Conservation (phyloP, 2,329 filamentous ascomycete genomes). For the Mollisiaceae sp. region DNA sequence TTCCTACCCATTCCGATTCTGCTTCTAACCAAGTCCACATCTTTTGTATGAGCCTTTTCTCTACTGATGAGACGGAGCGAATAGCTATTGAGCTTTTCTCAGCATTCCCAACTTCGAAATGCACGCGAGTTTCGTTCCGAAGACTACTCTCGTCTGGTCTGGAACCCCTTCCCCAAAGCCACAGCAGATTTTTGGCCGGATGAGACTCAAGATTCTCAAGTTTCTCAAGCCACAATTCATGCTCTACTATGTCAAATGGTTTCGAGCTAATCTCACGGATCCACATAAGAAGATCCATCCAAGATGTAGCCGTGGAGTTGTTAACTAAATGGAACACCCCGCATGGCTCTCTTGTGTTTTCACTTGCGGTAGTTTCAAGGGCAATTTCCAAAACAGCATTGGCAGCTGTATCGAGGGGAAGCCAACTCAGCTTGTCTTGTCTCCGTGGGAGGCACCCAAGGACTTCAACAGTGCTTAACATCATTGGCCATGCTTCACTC, state of each 20-base stretch:
- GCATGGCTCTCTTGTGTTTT: neutral
- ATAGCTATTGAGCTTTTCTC: constrained; percentile 44
- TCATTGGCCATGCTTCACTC: constrained; percentile 54
- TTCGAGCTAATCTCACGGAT: constrained; percentile 32
- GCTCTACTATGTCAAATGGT: constrained; percentile 50
- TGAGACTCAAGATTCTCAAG: constrained; percentile 44
- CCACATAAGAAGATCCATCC: constrained; percentile 54
- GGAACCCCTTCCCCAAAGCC: constrained; percentile 55
- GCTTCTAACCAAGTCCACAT: constrained; percentile 44
- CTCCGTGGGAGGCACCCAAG: constrained; percentile 49
- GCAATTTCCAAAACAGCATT: constrained; percentile 48
- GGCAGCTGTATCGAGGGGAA: constrained; percentile 53
- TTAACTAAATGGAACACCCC: constrained; percentile 45
- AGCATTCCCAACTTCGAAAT: constrained; percentile 40
- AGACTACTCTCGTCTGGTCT: neutral
- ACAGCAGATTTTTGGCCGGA: constrained; percentile 50
- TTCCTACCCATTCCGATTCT: neutral
- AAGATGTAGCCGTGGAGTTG: constrained; percentile 48
- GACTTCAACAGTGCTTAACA: constrained; percentile 49
- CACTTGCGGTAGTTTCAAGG: constrained; percentile 32
- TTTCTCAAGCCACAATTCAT: constrained; percentile 46
- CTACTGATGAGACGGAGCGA: constrained; percentile 45
- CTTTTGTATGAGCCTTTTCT: constrained; percentile 49
- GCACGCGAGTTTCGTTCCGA: neutral
- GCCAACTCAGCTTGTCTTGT: constrained; percentile 49